These are phyloP conservation scores for Linaria vulgaris DNA, from an alignment of 257 asterid genomes.

Conservation along the genomic window DNA sequence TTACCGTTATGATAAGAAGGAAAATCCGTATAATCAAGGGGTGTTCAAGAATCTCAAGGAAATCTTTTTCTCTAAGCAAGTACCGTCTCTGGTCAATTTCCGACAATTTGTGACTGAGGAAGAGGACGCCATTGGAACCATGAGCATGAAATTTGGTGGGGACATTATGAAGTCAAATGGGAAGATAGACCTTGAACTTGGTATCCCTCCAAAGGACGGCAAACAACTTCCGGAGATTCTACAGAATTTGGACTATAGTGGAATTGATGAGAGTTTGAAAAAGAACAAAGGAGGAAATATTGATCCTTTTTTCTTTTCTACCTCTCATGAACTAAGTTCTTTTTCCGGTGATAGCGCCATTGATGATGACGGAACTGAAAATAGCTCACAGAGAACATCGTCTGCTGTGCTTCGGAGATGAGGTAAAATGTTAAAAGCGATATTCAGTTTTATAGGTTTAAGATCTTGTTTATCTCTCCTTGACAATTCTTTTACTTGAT, in stretches of 20 bases:
- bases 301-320: constrained; percentile 37
- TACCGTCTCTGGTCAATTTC: constrained; percentile 57
- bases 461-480: too few species aligned
- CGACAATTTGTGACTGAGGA: constrained; percentile 70
- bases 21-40: constrained; percentile 70
- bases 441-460: too few species aligned
- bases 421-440: constrained; percentile 24
- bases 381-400: constrained; percentile 42
- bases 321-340: constrained; percentile 30
- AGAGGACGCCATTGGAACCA: constrained; percentile 42
- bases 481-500: too few species aligned
- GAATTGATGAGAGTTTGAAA: constrained; percentile 50
- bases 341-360: constrained; percentile 19
- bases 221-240: constrained; percentile 39
- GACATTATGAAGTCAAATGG: constrained; percentile 49
- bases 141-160: constrained; percentile 39
- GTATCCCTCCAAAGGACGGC: constrained; percentile 46
- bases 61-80: constrained; percentile 48
- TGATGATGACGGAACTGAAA: constrained; percentile 43
- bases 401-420: constrained; percentile 35
- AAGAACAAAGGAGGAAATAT: constrained; percentile 40
- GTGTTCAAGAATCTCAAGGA: constrained; percentile 58
- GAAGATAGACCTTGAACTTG: constrained; percentile 57
- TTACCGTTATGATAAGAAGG: constrained; percentile 78
- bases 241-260: constrained; percentile 53